Percentiles rank a stretch among this genome's conserved stretches.
Conservation (phyloP, 495 filamentous ascomycete genomes). For the Penicillium arizonense region DNA sequence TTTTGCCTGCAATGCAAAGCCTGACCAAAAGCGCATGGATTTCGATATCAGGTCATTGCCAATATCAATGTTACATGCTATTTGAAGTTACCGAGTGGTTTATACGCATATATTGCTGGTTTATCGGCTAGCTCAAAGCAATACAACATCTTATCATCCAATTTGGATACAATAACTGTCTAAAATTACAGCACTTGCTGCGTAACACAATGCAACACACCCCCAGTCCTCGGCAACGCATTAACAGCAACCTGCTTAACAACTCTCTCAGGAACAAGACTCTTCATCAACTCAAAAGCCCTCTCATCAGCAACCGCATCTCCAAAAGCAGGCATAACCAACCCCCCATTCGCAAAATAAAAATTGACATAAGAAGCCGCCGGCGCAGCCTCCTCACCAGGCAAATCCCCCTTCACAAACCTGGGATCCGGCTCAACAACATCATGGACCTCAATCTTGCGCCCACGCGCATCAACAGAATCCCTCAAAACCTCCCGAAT, state of each 20-base stretch:
- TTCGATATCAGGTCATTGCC: too few species aligned
- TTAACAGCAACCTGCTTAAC: slow-evolving; percentile 26
- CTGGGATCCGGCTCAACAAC: slow-evolving; percentile 33
- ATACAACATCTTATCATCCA: neutral
- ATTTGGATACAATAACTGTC: neutral
- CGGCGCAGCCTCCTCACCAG: slow-evolving; percentile 19
- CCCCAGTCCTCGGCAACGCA: slow-evolving; percentile 28
- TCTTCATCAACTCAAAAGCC: slow-evolving; percentile 24
- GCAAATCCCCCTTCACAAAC: slow-evolving; percentile 16
- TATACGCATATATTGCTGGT: too few species aligned
- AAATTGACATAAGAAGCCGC: slow-evolving; percentile 39
- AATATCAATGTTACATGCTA: neutral
- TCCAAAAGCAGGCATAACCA: slow-evolving; percentile 36
- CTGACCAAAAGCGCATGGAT: too few species aligned
- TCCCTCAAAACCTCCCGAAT: slow-evolving; percentile 20
- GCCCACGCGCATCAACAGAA: slow-evolving; percentile 25
- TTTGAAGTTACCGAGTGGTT: too few species aligned
- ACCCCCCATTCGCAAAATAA: slow-evolving; percentile 33
- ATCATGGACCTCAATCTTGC: slow-evolving; percentile 24
- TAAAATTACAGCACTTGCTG: slow-evolving; percentile 29
- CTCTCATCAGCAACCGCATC: slow-evolving; percentile 22
- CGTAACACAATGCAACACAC: slow-evolving; percentile 35
- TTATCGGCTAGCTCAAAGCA: neutral
- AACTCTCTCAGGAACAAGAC: slow-evolving; percentile 24
- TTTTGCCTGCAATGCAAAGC: neutral